phyloP scores from a whole-genome alignment of 495 filamentous ascomycete genomes.

The Thozetella sp. region DNA sequence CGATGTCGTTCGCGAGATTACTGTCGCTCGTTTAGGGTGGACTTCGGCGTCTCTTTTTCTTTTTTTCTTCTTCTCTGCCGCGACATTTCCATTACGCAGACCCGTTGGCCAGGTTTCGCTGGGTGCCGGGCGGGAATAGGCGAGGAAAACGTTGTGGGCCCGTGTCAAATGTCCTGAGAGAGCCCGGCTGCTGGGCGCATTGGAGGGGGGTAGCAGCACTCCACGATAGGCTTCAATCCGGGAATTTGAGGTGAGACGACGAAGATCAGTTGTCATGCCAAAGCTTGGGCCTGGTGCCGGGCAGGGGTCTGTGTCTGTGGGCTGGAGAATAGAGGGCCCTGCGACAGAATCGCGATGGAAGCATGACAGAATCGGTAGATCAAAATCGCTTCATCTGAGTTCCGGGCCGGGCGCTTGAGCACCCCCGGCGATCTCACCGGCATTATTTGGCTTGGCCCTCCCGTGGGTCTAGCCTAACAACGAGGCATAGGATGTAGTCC shows the following conservation, averaged over 20 bases:
- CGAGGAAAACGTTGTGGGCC: neutral
- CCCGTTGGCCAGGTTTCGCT: neutral
- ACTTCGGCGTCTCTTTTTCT: neutral
- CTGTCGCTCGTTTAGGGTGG: neutral
- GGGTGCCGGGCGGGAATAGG: neutral
- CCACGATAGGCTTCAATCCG: neutral
- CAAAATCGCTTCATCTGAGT: constrained; percentile 15
- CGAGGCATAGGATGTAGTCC: neutral
- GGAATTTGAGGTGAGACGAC: neutral
- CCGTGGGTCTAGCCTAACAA: no score
- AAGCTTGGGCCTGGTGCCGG: constrained; percentile 1
- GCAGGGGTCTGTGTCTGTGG: constrained; percentile 11
- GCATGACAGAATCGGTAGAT: constrained; percentile 11
- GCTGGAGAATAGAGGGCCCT: constrained; percentile 5
- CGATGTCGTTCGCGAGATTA: no score
- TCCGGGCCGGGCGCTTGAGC: constrained; percentile 4
- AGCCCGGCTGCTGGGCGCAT: neutral
- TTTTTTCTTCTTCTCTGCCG: neutral
- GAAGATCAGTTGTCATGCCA: neutral
- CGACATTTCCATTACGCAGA: no score
- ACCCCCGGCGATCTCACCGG: neutral
- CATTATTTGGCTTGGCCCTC: neutral
- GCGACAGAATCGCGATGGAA: neutral
- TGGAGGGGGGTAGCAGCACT: neutral
- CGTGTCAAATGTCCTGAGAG: neutral